A percentile compares a stretch with the other conserved stretches of the same genome.
These are phyloP conservation scores for Trichoderma guizhouense DNA, from an alignment of 2,329 filamentous ascomycete genomes.

Conservation along the genomic window DNA sequence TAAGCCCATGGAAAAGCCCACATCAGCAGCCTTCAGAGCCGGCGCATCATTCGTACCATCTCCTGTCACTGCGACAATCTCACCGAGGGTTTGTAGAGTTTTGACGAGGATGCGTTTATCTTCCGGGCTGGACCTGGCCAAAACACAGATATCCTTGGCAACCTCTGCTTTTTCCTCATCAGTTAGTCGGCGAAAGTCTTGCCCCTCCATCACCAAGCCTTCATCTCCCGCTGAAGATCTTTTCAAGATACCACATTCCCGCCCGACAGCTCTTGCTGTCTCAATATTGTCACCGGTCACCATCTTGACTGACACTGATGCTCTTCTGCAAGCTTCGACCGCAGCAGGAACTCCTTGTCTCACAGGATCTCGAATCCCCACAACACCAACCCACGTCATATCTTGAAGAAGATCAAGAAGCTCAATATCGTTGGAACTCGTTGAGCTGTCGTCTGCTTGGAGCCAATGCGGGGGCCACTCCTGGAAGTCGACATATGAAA, in stretches of 20 bases:
- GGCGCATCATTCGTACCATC: conserved; percentile 67
- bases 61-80: conserved; percentile 62
- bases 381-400: neutral
- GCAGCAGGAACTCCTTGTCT: conserved; percentile 57
- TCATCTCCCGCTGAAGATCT: conserved; percentile 23
- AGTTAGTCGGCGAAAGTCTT: conserved; percentile 55
- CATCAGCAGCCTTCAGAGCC: conserved; percentile 62
- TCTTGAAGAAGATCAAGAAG: neutral
- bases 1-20: conserved; percentile 67
- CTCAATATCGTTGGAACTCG: conserved; percentile 42
- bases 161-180: conserved; percentile 52
- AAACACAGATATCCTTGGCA: conserved; percentile 43
- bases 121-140: conserved; percentile 58
- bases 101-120: conserved; percentile 57
- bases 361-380: conserved; percentile 62
- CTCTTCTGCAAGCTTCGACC: conserved; percentile 56
- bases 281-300: conserved; percentile 50
- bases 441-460: conserved; percentile 39
- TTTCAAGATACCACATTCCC: conserved; percentile 60
- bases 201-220: conserved; percentile 63
- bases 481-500: conserved; percentile 70
- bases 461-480: conserved; percentile 65
- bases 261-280: conserved; percentile 62
- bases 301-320: conserved; percentile 63
- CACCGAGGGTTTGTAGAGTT: conserved; percentile 51